Conservation (phyloP, 2,329 filamentous ascomycete genomes). For the Escovopsis sp. region DNA sequence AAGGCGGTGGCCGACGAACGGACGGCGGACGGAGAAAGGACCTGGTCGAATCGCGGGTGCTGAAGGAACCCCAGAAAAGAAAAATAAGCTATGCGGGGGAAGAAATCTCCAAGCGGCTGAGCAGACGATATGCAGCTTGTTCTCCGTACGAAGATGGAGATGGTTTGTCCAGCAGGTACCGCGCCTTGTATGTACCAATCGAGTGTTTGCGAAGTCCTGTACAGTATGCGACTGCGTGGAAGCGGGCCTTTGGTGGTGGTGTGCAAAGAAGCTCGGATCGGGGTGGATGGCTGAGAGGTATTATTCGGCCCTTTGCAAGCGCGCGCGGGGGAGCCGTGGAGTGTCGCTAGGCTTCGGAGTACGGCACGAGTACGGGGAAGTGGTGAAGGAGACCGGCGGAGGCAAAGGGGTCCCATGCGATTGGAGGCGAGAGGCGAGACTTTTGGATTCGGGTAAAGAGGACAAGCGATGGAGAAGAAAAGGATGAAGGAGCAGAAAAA, state of each 20-base stretch:
- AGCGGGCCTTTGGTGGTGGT: no score
- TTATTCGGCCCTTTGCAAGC: conserved; percentile 8
- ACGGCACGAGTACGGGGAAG: neutral
- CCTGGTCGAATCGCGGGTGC: neutral
- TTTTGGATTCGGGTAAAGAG: neutral
- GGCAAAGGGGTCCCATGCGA: no score
- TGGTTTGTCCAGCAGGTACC: no score
- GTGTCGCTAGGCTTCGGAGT: conserved; percentile 5
- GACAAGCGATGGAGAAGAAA: neutral
- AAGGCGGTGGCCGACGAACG: no score
- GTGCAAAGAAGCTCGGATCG: neutral
- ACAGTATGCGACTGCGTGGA: neutral
- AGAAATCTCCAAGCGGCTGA: neutral
- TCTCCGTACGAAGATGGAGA: neutral
- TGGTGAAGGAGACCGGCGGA: no score
- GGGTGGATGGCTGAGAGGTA: conserved; percentile 1
- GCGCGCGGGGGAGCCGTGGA: conserved; percentile 6
- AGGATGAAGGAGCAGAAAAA: no score
- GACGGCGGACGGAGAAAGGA: neutral
- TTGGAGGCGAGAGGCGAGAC: neutral
- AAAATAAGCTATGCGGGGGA: neutral
- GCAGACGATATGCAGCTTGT: neutral
- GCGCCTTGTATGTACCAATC: no score
- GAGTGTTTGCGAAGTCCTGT: no score
- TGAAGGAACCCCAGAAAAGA: neutral